A percentile compares a stretch with the other conserved stretches of the same genome.
Evolutionary conservation across 495 filamentous ascomycete species (phyloP).

Genomic region (Talaromyces liani): DNA sequence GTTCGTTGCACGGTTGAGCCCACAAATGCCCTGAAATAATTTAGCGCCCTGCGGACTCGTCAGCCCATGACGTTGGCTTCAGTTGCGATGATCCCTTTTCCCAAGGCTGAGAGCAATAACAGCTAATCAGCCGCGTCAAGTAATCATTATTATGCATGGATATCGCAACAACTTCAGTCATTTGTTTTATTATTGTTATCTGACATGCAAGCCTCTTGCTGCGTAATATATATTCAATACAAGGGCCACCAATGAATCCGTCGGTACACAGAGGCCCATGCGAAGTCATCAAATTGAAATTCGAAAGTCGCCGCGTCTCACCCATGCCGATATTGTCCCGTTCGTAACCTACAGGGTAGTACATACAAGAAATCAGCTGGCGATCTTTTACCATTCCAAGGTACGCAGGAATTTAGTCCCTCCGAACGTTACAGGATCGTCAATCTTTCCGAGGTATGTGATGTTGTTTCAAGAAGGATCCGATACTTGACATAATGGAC

Average conservation of each 20-base stretch:
- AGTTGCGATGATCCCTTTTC: background rate
- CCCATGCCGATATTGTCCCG: background rate
- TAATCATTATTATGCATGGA: background rate
- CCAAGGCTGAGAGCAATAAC: background rate
- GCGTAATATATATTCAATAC: background rate
- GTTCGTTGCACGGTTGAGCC: background rate
- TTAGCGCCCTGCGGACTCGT: background rate
- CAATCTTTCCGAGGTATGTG: background rate
- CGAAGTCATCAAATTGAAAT: background rate
- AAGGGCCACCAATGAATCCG: background rate
- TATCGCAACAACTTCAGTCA: background rate
- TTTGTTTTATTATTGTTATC: background rate
- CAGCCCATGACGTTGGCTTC: background rate
- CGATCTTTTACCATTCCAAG: background rate
- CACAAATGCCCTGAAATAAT: background rate
- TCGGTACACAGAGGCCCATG: background rate
- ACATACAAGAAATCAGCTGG: background rate
- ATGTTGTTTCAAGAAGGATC: background rate
- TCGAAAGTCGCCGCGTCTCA: background rate
- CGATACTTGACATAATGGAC: background rate
- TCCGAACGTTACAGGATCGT: background rate
- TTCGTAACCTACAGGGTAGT: background rate
- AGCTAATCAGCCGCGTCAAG: background rate
- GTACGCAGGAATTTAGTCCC: background rate
- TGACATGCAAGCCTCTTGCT: background rate